Evolutionary conservation across 176 grass and related monocot species (phyloP), one percentile per base, ranked within the genome.

Genomic region (Zea luxurians): DNA sequence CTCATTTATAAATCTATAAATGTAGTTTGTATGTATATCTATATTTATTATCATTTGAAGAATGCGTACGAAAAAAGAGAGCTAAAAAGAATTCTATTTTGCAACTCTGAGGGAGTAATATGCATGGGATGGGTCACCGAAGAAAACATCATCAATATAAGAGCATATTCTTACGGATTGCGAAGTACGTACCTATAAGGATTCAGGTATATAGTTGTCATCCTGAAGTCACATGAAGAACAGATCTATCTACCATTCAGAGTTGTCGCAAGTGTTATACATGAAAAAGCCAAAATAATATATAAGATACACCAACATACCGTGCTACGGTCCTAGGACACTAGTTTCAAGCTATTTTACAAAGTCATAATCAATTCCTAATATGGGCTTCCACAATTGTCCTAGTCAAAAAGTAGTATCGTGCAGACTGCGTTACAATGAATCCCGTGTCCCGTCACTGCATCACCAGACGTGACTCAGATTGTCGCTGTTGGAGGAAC

Each of bases 311-410:
- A 80, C 34, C 40, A 76, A 52, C 61, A 17, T 76, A 21, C 27
- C 27, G 27, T 27, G 27, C 27, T 41, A 76, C 35, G 7, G 15
- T 59, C 16, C 70, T 84, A 72, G 43, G 48, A 61, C n/a, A 38
- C 58, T 77, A 85, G 57, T 81, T 50, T 58, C 37, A 64, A 47
- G 13, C 82, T 81, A 85, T 59, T 72, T 89, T 84, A 89, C 77
- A 89, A 27, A 13, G 48, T 43, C 48, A 65, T 37, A 66, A 41
- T 50, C 36, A 34, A 84, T 73, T 81, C 73, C 87, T 66, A 60
- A 44, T 4, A 20, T 21, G 16, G 20, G 44, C 40, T 61, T 71
- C 78, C 42, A 77, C 27, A 5, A 71, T 66, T 27, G 35, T 52
- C 15, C 37, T 60, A 2, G 1, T 55, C 4, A 72, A 77, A 62